Percentiles rank a stretch among this genome's conserved stretches.
Evolutionary conservation across 2,329 filamentous ascomycete species (phyloP).

Genomic region (Monascus ruber): DNA sequence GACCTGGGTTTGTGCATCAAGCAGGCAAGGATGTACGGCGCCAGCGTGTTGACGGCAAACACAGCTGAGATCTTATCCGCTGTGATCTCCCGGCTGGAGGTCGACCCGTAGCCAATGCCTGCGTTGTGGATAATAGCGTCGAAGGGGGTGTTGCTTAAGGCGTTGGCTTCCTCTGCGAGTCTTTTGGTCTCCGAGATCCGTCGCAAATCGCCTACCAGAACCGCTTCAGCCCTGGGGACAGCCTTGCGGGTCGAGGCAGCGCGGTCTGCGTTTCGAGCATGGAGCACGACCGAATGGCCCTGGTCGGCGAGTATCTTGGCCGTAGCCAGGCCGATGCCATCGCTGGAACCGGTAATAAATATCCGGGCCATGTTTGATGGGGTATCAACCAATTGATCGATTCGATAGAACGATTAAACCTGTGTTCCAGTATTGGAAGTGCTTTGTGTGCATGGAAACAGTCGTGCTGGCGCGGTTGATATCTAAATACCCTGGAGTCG

Average conservation of each 20-base stretch:
- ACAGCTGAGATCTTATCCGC: slow-evolving; percentile 38
- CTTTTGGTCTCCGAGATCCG: slow-evolving; percentile 40
- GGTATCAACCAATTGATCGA: too few species aligned
- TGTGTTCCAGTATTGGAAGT: too few species aligned
- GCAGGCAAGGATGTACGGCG: slow-evolving; percentile 46
- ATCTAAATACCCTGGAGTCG: too few species aligned
- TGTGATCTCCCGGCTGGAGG: slow-evolving; percentile 28
- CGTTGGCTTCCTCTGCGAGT: slow-evolving; percentile 41
- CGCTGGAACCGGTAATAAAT: slow-evolving; percentile 46
- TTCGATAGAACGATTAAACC: too few species aligned
- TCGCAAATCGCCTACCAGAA: slow-evolving; percentile 44
- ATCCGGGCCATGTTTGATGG: slow-evolving; percentile 30
- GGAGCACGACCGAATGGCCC: slow-evolving; percentile 46
- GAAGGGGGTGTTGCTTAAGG: slow-evolving; percentile 33
- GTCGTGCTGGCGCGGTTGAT: too few species aligned
- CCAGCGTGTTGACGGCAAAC: slow-evolving; percentile 46
- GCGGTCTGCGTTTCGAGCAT: slow-evolving; percentile 45
- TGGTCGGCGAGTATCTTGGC: slow-evolving; percentile 39
- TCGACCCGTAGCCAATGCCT: slow-evolving; percentile 34
- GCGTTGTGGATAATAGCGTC: slow-evolving; percentile 51
- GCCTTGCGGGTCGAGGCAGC: slow-evolving; percentile 38
- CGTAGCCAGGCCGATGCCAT: slow-evolving; percentile 44
- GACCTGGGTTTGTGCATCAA: slow-evolving; percentile 37
- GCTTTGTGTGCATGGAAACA: too few species aligned
- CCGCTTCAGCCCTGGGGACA: slow-evolving; percentile 40